phyloP scores from a whole-genome alignment of 805 yeast genomes.

The Saturnispora saitoi region DNA sequence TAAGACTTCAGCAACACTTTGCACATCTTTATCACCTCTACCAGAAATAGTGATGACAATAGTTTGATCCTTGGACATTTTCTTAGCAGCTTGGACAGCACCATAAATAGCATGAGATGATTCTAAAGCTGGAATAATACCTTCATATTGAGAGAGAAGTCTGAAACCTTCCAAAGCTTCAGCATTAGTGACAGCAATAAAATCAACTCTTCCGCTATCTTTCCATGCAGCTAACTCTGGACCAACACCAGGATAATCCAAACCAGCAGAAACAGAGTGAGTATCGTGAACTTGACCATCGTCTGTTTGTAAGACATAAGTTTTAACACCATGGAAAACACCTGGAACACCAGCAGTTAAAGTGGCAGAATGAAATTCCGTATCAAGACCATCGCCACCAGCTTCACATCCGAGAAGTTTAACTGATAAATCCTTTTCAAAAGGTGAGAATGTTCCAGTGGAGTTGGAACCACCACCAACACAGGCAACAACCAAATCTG shows the following conservation, averaged over 20 bases:
- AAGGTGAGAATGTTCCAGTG: slow-evolving; percentile 92
- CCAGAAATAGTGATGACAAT: slow-evolving; percentile 89
- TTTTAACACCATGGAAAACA: slow-evolving; percentile 95
- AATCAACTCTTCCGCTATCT: slow-evolving; percentile 83
- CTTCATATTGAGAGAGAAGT: slow-evolving; percentile 84
- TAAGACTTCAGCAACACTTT: slow-evolving; percentile 89
- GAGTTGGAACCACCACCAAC: slow-evolving; percentile 99
- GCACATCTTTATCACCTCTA: slow-evolving; percentile 98
- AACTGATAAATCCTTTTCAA: slow-evolving; percentile 72
- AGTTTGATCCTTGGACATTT: slow-evolving; percentile 68
- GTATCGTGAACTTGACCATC: slow-evolving; percentile 98
- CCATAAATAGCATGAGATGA: slow-evolving; percentile 95
- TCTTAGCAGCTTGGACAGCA: slow-evolving; percentile 81
- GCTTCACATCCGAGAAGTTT: slow-evolving; percentile 93
- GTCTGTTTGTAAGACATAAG: slow-evolving; percentile 79
- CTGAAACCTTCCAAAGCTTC: slow-evolving; percentile 89
- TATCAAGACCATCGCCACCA: slow-evolving; percentile 94
- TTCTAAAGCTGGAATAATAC: slow-evolving; percentile 97
- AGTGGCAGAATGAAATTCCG: slow-evolving; percentile 89
- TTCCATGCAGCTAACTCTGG: slow-evolving; percentile 97
- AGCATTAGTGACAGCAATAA: slow-evolving; percentile 91
- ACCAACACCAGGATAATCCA: slow-evolving; percentile 99
- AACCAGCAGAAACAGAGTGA: slow-evolving; percentile 96
- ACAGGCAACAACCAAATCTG: slow-evolving; percentile 94
- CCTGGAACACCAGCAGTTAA: slow-evolving; percentile 93